Percentiles rank a stretch among this genome's conserved stretches.
phyloP scores from a whole-genome alignment of 257 asterid genomes.

The Ajuga chamaepitys region DNA sequence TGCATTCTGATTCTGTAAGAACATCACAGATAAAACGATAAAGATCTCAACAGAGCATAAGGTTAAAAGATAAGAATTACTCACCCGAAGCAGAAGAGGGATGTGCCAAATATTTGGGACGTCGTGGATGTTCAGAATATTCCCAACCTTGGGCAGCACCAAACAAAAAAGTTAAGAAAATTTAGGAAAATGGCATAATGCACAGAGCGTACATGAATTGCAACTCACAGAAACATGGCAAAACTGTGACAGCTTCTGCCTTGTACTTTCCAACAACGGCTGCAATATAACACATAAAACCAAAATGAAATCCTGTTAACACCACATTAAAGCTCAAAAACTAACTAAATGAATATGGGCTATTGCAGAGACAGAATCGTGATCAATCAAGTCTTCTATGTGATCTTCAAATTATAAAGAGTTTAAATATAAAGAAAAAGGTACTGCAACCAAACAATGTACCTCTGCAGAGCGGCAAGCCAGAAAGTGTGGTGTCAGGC shows the following conservation, averaged over 20 bases:
- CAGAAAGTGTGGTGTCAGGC: constrained; percentile 85
- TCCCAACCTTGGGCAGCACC: constrained; percentile 36
- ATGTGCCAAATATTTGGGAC: constrained; percentile 96
- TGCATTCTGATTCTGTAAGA: constrained; percentile 78
- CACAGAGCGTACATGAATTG: not conserved
- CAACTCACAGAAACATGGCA: constrained; percentile 77
- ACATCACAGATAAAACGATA: constrained; percentile 12
- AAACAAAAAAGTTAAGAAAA: not conserved
- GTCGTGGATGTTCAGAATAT: constrained; percentile 67
- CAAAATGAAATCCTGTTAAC: not conserved
- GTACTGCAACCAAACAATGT: not conserved
- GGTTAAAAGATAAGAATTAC: constrained; percentile 18
- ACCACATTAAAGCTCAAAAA: not conserved
- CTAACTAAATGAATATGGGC: not conserved
- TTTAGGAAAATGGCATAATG: not conserved
- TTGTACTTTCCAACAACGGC: constrained; percentile 81
- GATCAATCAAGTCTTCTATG: not conserved
- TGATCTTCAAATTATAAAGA: not conserved
- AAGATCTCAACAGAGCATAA: not conserved
- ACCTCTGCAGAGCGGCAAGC: constrained; percentile 97
- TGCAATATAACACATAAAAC: constrained; percentile 32
- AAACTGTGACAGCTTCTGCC: constrained; percentile 79
- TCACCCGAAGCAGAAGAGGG: constrained; percentile 81
- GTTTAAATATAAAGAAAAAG: not conserved
- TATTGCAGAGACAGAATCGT: not conserved